Conservation (phyloP, 345 rosid genomes). For the Euclidium syriacum region DNA sequence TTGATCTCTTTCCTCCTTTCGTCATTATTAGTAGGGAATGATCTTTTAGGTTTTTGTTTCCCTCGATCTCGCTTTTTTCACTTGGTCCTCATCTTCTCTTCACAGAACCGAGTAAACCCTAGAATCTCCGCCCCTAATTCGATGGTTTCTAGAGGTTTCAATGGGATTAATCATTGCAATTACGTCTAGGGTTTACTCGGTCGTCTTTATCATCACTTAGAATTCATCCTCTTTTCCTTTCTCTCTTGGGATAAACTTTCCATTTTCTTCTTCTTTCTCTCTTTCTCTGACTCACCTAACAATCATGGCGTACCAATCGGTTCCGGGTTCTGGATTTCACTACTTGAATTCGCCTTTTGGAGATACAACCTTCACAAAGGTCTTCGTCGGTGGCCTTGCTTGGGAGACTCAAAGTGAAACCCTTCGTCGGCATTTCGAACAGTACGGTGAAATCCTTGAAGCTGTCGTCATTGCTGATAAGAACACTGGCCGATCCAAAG, state of each 20-base stretch:
- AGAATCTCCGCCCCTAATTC: conserved; percentile 1
- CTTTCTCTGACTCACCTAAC: not conserved
- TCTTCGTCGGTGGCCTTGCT: conserved; percentile 88
- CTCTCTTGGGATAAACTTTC: conserved; percentile 21
- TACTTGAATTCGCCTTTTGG: conserved; percentile 85
- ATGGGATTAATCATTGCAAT: conserved; percentile 3
- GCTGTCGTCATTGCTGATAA: conserved; percentile 93
- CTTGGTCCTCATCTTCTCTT: not conserved
- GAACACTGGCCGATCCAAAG: conserved; percentile 94
- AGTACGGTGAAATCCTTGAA: conserved; percentile 84
- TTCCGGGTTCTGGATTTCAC: conserved; percentile 59
- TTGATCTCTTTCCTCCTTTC: conserved; percentile 15
- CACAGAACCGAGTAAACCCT: conserved; percentile 26
- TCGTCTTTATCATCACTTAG: conserved; percentile 3
- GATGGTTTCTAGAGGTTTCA: not conserved
- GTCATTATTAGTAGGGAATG: conserved; percentile 29
- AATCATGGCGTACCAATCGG: conserved; percentile 57
- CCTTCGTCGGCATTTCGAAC: conserved; percentile 76
- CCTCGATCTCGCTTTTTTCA: not conserved
- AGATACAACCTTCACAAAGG: conserved; percentile 80
- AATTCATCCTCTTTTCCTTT: not conserved
- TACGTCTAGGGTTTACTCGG: conserved; percentile 31
- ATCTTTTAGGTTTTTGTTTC: conserved; percentile 19
- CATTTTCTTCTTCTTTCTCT: conserved; percentile 7
- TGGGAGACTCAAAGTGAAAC: conserved; percentile 93